A percentile compares a stretch with the other conserved stretches of the same genome.
phyloP scores from a whole-genome alignment of 305 asterid genomes.

The Rubia peregrina region DNA sequence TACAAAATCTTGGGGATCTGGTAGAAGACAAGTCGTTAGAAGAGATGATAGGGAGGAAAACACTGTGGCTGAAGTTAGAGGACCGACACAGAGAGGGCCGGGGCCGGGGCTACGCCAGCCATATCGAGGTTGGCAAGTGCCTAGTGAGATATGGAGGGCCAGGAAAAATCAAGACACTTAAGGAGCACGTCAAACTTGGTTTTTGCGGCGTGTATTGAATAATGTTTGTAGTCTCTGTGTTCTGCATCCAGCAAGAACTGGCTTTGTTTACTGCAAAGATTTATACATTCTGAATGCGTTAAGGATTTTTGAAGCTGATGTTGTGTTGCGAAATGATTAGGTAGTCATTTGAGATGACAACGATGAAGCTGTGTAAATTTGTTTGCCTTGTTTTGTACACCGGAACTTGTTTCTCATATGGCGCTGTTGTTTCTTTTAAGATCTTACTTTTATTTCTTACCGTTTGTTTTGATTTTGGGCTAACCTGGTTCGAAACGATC shows the following conservation, averaged over 20 bases:
- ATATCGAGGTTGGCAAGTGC: constrained; percentile 32
- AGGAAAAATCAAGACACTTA: constrained; percentile 24
- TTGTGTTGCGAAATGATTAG: background rate
- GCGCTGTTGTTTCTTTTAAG: background rate
- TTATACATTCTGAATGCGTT: background rate
- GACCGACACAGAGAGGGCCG: constrained; percentile 25
- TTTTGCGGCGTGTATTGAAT: background rate
- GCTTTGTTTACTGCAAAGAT: no score
- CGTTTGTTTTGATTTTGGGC: no score
- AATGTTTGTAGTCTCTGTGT: no score
- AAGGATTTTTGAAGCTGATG: background rate
- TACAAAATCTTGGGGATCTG: constrained; percentile 28
- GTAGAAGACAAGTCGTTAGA: constrained; percentile 29
- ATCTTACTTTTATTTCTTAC: background rate
- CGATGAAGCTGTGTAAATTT: background rate
- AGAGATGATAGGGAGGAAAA: constrained; percentile 32
- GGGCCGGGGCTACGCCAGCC: constrained; percentile 28
- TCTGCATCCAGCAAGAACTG: no score
- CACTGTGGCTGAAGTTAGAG: constrained; percentile 21
- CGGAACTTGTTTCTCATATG: no score
- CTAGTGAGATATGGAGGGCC: constrained; percentile 28
- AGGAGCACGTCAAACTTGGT: constrained; percentile 6
- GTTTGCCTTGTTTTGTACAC: background rate
- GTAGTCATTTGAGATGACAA: background rate
- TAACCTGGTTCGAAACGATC: no score